Percentiles rank a stretch among this genome's conserved stretches.
Conservation (phyloP, 2,329 filamentous ascomycete genomes). For the Claviceps sp. region DNA sequence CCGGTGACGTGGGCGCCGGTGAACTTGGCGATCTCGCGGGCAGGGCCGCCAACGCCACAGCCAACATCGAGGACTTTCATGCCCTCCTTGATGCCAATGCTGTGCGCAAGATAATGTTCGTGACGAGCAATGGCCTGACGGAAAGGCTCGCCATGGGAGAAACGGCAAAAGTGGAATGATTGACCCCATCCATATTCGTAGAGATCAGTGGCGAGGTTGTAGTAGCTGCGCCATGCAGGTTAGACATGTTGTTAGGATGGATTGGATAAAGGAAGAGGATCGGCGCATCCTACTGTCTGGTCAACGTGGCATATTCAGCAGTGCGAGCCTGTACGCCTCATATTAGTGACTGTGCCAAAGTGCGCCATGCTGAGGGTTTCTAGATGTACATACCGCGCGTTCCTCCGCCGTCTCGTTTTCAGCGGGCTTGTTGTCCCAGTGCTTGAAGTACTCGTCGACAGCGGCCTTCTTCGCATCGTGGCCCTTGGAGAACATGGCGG, state of each 20-base stretch:
- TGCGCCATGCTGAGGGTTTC: background rate
- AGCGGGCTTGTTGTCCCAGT: constrained; percentile 77
- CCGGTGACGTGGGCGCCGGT: constrained; percentile 79
- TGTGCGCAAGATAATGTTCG: constrained; percentile 91
- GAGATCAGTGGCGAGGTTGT: constrained; percentile 89
- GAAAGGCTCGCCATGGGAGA: constrained; percentile 76
- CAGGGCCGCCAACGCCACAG: constrained; percentile 91
- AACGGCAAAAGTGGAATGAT: constrained; percentile 96
- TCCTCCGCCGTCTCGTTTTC: constrained; percentile 71
- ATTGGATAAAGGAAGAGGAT: background rate
- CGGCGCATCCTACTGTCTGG: constrained; percentile 60
- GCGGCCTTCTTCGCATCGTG: constrained; percentile 61
- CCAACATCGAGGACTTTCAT: constrained; percentile 93
- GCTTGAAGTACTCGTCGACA: constrained; percentile 88
- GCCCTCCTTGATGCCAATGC: constrained; percentile 71
- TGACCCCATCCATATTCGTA: constrained; percentile 97
- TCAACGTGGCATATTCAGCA: constrained; percentile 84
- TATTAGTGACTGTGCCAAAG: constrained; percentile 7
- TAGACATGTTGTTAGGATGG: constrained; percentile 7
- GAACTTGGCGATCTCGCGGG: constrained; percentile 93
- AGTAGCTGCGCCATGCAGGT: constrained; percentile 48
- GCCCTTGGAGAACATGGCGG: constrained; percentile 79
- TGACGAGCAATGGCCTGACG: constrained; percentile 86
- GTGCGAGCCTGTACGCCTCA: constrained; percentile 48
- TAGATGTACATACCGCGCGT: constrained; percentile 49